These are phyloP conservation scores for Metarhizium humberi DNA, from an alignment of 2,329 filamentous ascomycete genomes.

Conservation along the genomic window DNA sequence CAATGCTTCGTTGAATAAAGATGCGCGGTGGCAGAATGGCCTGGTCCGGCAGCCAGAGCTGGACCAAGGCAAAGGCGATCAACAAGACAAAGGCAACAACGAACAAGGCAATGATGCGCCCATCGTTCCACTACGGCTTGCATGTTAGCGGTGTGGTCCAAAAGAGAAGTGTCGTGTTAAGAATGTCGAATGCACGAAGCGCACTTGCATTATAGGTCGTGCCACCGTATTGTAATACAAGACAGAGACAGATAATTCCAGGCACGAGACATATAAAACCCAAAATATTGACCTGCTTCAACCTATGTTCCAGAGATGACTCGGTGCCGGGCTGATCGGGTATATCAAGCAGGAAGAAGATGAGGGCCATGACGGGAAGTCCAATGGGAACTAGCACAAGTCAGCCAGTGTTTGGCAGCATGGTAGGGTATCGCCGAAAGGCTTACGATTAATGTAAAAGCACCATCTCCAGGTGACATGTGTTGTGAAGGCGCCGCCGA, in stretches of 20 bases:
- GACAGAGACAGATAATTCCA: slow-evolving; percentile 32
- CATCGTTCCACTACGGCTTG: slow-evolving; percentile 25
- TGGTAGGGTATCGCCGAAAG: background rate
- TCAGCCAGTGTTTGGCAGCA: background rate
- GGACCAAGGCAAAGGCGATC: slow-evolving; percentile 27
- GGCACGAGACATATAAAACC: slow-evolving; percentile 39
- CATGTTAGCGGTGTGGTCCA: background rate
- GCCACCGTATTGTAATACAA: slow-evolving; percentile 38
- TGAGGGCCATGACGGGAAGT: slow-evolving; percentile 15
- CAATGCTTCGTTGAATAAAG: slow-evolving; percentile 28
- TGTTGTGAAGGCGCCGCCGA: slow-evolving; percentile 18
- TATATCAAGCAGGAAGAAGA: slow-evolving; percentile 12
- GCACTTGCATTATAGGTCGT: slow-evolving; percentile 16
- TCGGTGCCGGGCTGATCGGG: slow-evolving; percentile 10
- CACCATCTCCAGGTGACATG: slow-evolving; percentile 22
- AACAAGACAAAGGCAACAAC: slow-evolving; percentile 28
- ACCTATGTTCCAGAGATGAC: slow-evolving; percentile 23
- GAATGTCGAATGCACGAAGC: background rate
- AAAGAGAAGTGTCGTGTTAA: background rate
- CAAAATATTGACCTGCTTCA: slow-evolving; percentile 40
- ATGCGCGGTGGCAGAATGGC: slow-evolving; percentile 31
- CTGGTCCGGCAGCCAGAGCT: slow-evolving; percentile 22
- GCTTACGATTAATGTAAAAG: slow-evolving; percentile 20
- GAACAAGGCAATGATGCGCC: slow-evolving; percentile 33
- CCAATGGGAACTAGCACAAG: slow-evolving; percentile 18